Conservation (phyloP, 1,284 basidiomycete species). For the Puccinia novopanici region DNA sequence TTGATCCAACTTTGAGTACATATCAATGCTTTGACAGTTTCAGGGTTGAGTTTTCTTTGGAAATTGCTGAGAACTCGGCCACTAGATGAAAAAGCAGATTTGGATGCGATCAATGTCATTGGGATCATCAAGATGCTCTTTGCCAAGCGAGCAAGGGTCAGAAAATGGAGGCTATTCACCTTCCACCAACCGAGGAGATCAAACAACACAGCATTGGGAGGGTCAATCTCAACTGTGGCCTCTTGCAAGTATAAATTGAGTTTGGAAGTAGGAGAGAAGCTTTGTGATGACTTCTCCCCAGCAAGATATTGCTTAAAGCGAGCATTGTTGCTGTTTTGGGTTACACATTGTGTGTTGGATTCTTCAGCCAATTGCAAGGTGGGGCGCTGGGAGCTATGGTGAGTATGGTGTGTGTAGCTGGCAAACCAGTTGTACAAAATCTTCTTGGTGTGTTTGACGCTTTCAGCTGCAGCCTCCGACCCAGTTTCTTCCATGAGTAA, state of each 20-base stretch:
- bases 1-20: background rate
- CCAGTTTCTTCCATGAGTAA: background rate
- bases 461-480: background rate
- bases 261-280: background rate
- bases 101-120: background rate
- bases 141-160: background rate
- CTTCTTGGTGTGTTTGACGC: background rate
- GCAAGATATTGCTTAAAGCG: background rate
- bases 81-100: conserved; percentile 4
- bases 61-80: background rate
- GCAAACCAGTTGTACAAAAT: background rate
- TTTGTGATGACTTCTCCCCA: background rate
- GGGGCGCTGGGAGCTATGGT: too few relatives aligned
- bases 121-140: background rate
- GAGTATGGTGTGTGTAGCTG: too few relatives aligned
- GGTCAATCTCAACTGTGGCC: background rate
- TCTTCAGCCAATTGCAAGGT: too few relatives aligned
- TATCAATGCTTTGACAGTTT: background rate
- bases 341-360: too few relatives aligned
- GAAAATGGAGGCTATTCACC: background rate
- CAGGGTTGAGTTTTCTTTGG: background rate
- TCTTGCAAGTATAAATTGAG: background rate
- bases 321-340: background rate
- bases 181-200: conserved; percentile 13
- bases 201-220: background rate